Evolutionary conservation across 1,284 basidiomycete genomes (phyloP).

Genomic region (Sphaerobolus stellatus): DNA sequence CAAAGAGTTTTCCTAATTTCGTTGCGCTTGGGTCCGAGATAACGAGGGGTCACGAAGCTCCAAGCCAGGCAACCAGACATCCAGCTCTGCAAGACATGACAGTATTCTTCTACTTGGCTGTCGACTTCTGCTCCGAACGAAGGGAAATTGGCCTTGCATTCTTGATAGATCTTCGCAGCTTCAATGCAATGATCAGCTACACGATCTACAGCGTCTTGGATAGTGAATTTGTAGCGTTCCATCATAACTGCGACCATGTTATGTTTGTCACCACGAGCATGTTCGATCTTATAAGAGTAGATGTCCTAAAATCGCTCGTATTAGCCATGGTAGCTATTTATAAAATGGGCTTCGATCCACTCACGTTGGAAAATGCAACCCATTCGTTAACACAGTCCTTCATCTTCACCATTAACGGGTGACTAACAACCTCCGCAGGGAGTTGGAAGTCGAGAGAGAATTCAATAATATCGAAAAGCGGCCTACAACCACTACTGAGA

Average conservation of each 20-base stretch:
- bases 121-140: slow-evolving; percentile 29
- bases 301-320: slow-evolving; percentile 40
- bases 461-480: slow-evolving; percentile 54
- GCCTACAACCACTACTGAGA: slow-evolving; percentile 46
- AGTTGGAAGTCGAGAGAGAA: slow-evolving; percentile 41
- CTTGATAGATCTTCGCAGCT: slow-evolving; percentile 25
- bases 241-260: slow-evolving; percentile 49
- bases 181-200: slow-evolving; percentile 34
- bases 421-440: slow-evolving; percentile 37
- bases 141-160: slow-evolving; percentile 24
- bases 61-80: slow-evolving; percentile 42
- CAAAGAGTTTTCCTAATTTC: slow-evolving; percentile 62
- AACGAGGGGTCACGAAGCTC: slow-evolving; percentile 42
- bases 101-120: slow-evolving; percentile 27
- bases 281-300: slow-evolving; percentile 47
- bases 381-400: slow-evolving; percentile 42
- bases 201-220: slow-evolving; percentile 50
- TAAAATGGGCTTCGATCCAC: slow-evolving; percentile 14
- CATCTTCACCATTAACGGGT: slow-evolving; percentile 37
- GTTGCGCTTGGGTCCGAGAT: slow-evolving; percentile 48
- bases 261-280: slow-evolving; percentile 28
- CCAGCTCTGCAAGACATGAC: slow-evolving; percentile 33
- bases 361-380: slow-evolving; percentile 46
- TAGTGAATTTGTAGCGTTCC: slow-evolving; percentile 36
- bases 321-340: slow-evolving; percentile 5